Percentiles rank a stretch among this genome's conserved stretches.
phyloP scores from a whole-genome alignment of 2,329 filamentous ascomycete genomes.

The Paraconiothyrium sp. region DNA sequence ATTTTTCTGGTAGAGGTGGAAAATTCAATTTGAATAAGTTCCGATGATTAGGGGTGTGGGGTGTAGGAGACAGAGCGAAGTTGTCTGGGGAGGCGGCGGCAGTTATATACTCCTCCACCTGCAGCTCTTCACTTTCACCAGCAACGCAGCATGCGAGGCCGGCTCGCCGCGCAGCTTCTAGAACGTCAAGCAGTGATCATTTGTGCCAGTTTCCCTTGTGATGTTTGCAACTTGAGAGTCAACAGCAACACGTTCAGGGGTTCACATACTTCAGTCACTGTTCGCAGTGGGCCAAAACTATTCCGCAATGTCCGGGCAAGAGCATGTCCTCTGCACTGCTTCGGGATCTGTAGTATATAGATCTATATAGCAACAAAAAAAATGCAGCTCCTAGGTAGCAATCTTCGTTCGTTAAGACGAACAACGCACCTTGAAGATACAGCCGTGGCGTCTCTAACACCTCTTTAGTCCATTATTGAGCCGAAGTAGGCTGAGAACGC shows the following conservation, averaged over 20 bases:
- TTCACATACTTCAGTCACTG: not conserved
- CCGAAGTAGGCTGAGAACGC: too few relatives aligned
- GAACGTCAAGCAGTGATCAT: not conserved
- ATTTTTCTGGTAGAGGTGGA: not conserved
- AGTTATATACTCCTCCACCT: conserved; percentile 11
- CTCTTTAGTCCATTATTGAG: too few relatives aligned
- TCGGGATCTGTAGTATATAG: not conserved
- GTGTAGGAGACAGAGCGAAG: conserved; percentile 11
- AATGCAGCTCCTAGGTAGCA: not conserved
- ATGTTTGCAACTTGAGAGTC: not conserved
- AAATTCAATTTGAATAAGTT: conserved; percentile 2
- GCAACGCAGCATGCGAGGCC: not conserved
- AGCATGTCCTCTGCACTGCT: not conserved
- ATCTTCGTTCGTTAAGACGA: not conserved
- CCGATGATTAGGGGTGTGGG: conserved; percentile 8
- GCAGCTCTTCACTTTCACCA: conserved; percentile 8
- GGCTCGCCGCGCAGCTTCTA: not conserved
- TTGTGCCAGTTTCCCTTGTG: not conserved
- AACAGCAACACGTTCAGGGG: conserved; percentile 10
- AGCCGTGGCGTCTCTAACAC: too few relatives aligned
- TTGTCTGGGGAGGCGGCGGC: conserved; percentile 2
- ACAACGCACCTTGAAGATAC: too few relatives aligned
- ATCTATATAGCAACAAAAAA: not conserved
- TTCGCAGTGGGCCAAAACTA: not conserved
- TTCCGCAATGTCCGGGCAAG: too few relatives aligned